Evolutionary conservation across 768 basidiomycete genomes (phyloP), one percentile per base, ranked within the genome.

Genomic region (Piloderma croceum): DNA sequence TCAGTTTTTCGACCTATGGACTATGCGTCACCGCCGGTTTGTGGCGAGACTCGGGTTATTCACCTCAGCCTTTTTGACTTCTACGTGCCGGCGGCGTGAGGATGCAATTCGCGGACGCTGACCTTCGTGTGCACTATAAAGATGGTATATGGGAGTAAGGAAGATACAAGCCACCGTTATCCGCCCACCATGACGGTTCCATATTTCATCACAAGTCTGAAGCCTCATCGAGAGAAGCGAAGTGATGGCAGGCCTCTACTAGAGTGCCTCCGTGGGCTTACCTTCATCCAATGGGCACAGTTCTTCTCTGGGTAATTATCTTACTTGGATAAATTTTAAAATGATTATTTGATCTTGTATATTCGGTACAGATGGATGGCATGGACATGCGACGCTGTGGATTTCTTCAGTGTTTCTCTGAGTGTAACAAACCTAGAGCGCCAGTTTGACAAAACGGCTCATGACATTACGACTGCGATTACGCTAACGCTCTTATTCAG

Each of bases 401-500:
- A 91, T 57, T 91, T 87, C 62, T 92, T 91, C 66, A 73, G 76
- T 7, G 90, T 83, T 4, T 77, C 80, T 10, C 69, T 83, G 46
- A 76, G 71, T 33, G 66, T 83, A 15, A 50, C 61, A 5, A 50
- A 56, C 31, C 66, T 86, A 3, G 49, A 63, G 22, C 42, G 34
- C 0, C 74, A 82, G 50, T 85, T 85, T 41, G 42, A 54, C 31
- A 66, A 62, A 41, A 5, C 47, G 0, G 65, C 67, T 3, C 45
- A 63, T 24, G 50, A 63, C 23, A 77, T 86, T 23, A 87, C 88
- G 35, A 80, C 81, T 15, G 75, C 89, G 4, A 92, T 98, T 56
- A 96, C 93, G 5, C 71, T 96, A 36, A 96, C 93, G 0, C 71
- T 98, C 1, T 76, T 98, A 13, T 85, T 97, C 70, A 79, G 93